These are phyloP conservation scores for Saturnispora quitensis DNA, from an alignment of 805 yeast genomes.

Conservation along the genomic window DNA sequence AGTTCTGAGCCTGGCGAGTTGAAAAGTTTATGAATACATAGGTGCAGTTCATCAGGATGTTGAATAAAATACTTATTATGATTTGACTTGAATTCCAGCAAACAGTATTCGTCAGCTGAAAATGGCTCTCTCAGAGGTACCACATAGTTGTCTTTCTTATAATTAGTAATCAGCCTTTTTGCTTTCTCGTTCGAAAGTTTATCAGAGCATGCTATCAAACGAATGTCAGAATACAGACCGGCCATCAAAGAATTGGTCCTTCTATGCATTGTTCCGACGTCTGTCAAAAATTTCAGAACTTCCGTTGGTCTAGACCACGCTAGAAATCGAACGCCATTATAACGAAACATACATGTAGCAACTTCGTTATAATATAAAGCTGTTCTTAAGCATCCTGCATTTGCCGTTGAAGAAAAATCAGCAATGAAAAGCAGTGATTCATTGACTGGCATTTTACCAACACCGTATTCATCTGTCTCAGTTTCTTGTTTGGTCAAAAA, in stretches of 20 bases:
- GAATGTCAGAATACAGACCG: slow-evolving; percentile 53
- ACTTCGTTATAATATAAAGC: slow-evolving; percentile 25
- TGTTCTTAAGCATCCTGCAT: slow-evolving; percentile 49
- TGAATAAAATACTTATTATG: slow-evolving; percentile 21
- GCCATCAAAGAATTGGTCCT: slow-evolving; percentile 56
- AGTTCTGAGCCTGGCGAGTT: slow-evolving; percentile 34
- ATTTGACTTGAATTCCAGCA: slow-evolving; percentile 26
- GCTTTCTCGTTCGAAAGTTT: slow-evolving; percentile 11
- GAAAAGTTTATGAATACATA: slow-evolving; percentile 54
- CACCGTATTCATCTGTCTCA: neutral
- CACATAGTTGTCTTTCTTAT: slow-evolving; percentile 10
- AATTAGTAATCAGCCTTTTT: slow-evolving; percentile 6
- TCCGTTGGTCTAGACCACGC: slow-evolving; percentile 55
- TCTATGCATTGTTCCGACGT: slow-evolving; percentile 41
- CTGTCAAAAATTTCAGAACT: slow-evolving; percentile 54
- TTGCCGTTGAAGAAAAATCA: slow-evolving; percentile 30
- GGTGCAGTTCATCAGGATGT: slow-evolving; percentile 53
- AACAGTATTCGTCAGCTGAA: slow-evolving; percentile 19
- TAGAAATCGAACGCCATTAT: slow-evolving; percentile 55
- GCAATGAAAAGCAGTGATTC: slow-evolving; percentile 24
- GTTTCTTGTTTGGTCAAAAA: slow-evolving; percentile 7
- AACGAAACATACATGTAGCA: slow-evolving; percentile 29
- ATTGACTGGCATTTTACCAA: slow-evolving; percentile 17
- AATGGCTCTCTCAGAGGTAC: slow-evolving; percentile 18
- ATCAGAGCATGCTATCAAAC: slow-evolving; percentile 41